Evolutionary conservation across 345 rosid species (phyloP), one percentile per base, ranked within the genome.

Genomic region (Balakata baccata): DNA sequence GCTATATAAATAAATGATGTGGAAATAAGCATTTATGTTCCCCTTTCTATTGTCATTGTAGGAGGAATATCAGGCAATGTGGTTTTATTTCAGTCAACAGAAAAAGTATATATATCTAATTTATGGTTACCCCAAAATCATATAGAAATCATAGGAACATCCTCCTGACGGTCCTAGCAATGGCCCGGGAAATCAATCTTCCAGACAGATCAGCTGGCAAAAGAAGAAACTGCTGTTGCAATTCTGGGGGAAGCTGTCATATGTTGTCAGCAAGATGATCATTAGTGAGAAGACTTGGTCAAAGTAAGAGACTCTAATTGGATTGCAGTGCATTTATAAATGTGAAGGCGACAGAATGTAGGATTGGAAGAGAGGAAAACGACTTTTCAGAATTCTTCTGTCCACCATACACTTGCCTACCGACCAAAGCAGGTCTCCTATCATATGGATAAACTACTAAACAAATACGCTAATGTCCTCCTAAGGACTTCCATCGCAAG

Each of bases 191-290:
- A 64, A 87, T 63, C 81, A 94, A 80, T 81, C 92, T 88, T 77
- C 88, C 84, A 45, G 80, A 87, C 71, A 94, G 81, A 81, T 94
- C 94, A 53, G 84, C 82, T 34, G 98, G 98, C 80, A 94, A 70
- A 77, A 79, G 87, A 80, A 92, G 84, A 69, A 94, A 77, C 81
- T 80, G 87, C 84, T 84, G 97, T 68, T 92, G 94, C 75, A 84
- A 51, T 81, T 92, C 97, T 56, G 85, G 92, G 5, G 90, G 92
- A 80, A 94, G 93, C 98, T 94, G 86, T 79, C 25, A 45, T 12
- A 41, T 49, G 23, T 65, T 41, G 43, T 71, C 52, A 77, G 73
- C 1, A 17, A 62, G 14, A 13, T 11, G 49, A 78, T 23, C 29
- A 64, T 64, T 64, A 4, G 20, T 14, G 16, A 66, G 29, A 46